A percentile compares a stretch with the other conserved stretches of the same genome.
These are phyloP conservation scores for Paradendryphiella salina DNA, from an alignment of 2,329 filamentous ascomycete genomes.

Conservation along the genomic window DNA sequence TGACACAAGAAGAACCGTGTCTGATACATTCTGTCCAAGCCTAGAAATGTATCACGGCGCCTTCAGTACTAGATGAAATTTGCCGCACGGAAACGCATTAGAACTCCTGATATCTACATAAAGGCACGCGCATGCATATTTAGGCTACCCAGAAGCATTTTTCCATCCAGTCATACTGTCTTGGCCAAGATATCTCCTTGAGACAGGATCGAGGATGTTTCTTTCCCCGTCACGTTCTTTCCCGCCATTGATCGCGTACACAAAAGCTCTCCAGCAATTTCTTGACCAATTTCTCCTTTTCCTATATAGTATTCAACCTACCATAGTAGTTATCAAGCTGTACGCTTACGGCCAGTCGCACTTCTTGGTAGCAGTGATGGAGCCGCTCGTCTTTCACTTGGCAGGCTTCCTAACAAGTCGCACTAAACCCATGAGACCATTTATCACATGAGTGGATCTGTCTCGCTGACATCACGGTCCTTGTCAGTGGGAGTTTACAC, in stretches of 20 bases:
- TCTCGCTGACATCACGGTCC: no score
- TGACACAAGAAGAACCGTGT: neutral
- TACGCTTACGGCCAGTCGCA: neutral
- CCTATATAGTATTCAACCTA: neutral
- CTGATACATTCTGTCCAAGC: neutral
- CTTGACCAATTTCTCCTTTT: neutral
- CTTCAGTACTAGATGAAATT: neutral
- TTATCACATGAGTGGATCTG: neutral
- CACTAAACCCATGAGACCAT: neutral
- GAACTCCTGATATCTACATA: no score
- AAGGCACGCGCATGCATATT: no score
- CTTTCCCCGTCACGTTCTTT: neutral
- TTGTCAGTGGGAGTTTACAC: neutral
- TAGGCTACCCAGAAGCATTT: neutral
- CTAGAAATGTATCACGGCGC: neutral
- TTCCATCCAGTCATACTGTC: neutral
- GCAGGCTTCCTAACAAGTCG: neutral
- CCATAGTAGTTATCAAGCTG: neutral
- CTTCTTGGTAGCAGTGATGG: neutral
- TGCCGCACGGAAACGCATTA: neutral
- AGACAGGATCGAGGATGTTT: neutral
- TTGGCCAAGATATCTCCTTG: no score
- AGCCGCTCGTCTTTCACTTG: constrained; percentile 6
- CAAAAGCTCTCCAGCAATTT: neutral
- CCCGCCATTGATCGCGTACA: no score